Conservation (phyloP, 2,329 filamentous ascomycete genomes). For the Pyrenophora tritici-repentis region DNA sequence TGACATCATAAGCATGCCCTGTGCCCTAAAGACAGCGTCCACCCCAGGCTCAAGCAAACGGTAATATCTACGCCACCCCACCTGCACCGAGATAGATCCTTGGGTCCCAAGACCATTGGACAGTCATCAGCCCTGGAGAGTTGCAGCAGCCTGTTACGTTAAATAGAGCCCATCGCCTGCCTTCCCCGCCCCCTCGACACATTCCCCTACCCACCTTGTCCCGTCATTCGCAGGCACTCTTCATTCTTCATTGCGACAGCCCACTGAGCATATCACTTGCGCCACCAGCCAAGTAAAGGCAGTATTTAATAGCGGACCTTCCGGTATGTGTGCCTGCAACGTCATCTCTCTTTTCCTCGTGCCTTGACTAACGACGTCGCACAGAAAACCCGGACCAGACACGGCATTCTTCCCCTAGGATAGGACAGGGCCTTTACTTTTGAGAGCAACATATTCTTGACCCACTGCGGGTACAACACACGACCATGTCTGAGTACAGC, state of each 20-base stretch:
- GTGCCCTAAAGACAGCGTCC: constrained; percentile 14
- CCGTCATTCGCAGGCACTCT: constrained; percentile 27
- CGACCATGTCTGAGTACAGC: constrained; percentile 56
- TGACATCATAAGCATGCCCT: constrained; percentile 16
- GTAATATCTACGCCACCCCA: constrained; percentile 30
- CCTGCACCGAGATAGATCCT: constrained; percentile 11
- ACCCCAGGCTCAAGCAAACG: constrained; percentile 22
- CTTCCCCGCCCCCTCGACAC: constrained; percentile 22
- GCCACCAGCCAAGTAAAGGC: constrained; percentile 21
- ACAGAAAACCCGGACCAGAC: constrained; percentile 16
- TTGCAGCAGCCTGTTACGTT: constrained; percentile 14
- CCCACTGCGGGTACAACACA: constrained; percentile 19
- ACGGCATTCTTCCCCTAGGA: constrained; percentile 1
- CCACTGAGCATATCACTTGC: constrained; percentile 17
- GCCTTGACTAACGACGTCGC: constrained; percentile 23
- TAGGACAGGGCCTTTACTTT: constrained; percentile 7
- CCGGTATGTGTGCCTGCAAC: constrained; percentile 25
- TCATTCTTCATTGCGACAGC: constrained; percentile 33
- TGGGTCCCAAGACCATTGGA: constrained; percentile 23
- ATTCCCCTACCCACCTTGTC: constrained; percentile 27
- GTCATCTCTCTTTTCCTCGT: constrained; percentile 3
- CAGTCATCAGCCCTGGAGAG: constrained; percentile 26
- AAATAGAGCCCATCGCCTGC: constrained; percentile 25
- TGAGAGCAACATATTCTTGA: constrained; percentile 11
- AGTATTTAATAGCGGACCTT: not conserved